Evolutionary conservation across 352 stramenopile species (phyloP).

Genomic region (Globisporangium irregulare): DNA sequence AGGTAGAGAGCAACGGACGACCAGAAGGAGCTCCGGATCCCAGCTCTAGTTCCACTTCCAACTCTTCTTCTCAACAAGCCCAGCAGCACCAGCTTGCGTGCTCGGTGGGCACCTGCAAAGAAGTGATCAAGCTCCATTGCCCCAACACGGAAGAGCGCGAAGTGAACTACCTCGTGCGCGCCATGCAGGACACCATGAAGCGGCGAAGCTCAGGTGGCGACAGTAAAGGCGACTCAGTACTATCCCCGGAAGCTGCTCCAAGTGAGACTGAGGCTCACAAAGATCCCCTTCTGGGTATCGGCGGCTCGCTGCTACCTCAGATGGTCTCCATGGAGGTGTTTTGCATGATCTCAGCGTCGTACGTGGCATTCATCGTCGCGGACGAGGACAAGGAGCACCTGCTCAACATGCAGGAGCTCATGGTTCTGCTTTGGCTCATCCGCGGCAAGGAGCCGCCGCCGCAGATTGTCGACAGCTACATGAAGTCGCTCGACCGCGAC

Average conservation of each 20-base stretch:
- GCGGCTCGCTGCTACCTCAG: slow-evolving; percentile 1
- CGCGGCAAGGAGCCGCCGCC: slow-evolving; percentile 52
- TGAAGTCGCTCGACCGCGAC: slow-evolving; percentile 59
- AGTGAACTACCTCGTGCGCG: slow-evolving; percentile 39
- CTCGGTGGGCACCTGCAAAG: slow-evolving; percentile 29
- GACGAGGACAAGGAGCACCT: slow-evolving; percentile 58
- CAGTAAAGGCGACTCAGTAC: background rate
- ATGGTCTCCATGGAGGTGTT: slow-evolving; percentile 58
- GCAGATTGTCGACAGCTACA: slow-evolving; percentile 40
- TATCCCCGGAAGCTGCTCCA: background rate
- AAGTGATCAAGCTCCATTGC: slow-evolving; percentile 43
- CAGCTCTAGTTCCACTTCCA: too few relatives aligned
- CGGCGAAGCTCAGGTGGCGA: background rate
- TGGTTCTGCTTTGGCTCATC: slow-evolving; percentile 66
- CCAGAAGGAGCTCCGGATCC: background rate
- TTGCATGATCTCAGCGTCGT: slow-evolving; percentile 55
- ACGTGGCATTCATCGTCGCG: slow-evolving; percentile 58
- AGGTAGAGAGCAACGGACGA: slow-evolving; percentile 1
- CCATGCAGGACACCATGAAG: slow-evolving; percentile 40
- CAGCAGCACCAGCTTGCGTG: slow-evolving; percentile 36
- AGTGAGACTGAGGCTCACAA: background rate
- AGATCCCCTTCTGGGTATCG: background rate
- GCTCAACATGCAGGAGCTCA: slow-evolving; percentile 53
- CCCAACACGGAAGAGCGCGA: slow-evolving; percentile 29
- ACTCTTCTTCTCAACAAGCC: background rate